These are phyloP conservation scores for Petrea volubilis DNA, from an alignment of 257 asterid genomes.

Conservation along the genomic window DNA sequence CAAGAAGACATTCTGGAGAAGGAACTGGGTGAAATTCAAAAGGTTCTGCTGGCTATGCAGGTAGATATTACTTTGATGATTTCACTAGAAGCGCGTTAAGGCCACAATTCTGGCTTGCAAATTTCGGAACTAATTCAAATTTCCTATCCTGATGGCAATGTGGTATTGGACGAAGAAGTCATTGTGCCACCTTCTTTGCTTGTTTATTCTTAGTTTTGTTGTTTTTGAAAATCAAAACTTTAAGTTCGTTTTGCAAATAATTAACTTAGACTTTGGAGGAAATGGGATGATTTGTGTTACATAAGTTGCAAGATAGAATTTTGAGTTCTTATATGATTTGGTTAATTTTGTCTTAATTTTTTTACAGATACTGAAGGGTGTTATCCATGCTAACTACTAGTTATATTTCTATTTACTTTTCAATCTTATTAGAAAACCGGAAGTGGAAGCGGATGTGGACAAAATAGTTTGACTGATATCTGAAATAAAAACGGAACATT, in stretches of 20 bases:
- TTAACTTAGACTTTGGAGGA: not conserved
- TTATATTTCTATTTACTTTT: not conserved
- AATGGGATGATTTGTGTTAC: not conserved
- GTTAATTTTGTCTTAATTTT: not conserved
- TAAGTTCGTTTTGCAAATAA: not conserved
- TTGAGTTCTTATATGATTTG: not conserved
- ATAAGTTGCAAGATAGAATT: not conserved
- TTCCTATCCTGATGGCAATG: too few species aligned
- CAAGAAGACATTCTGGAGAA: constrained; percentile 70
- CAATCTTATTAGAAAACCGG: not conserved
- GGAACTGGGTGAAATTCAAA: constrained; percentile 84
- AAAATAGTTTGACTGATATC: not conserved
- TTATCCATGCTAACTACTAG: not conserved
- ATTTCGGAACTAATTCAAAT: too few species aligned
- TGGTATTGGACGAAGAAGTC: too few species aligned
- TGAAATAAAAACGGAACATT: not conserved
- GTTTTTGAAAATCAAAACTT: not conserved
- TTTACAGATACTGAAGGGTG: too few species aligned
- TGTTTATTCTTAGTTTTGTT: not conserved
- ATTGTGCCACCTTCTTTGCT: not conserved
- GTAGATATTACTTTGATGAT: constrained; percentile 32
- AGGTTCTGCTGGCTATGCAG: constrained; percentile 92
- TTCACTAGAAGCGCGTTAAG: not conserved
- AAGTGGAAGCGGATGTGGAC: not conserved
- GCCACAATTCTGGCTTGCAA: too few species aligned